A percentile compares a stretch with the other conserved stretches of the same genome.
These are phyloP conservation scores for Leccinum insigne DNA, from an alignment of 1,284 basidiomycete species.

Conservation along the genomic window DNA sequence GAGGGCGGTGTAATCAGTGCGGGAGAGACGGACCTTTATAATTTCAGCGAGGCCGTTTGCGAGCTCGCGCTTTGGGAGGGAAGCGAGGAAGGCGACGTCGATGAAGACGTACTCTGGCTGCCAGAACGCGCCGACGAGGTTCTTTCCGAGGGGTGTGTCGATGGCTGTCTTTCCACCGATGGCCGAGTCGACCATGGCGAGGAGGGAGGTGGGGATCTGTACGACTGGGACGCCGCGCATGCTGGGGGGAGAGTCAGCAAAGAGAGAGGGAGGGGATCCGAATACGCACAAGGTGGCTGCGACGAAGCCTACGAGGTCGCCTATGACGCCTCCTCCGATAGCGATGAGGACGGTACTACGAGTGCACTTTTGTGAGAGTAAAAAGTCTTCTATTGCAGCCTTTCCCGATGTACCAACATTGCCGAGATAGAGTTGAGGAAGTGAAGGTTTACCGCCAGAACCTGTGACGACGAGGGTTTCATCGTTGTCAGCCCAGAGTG, in stretches of 20 bases:
- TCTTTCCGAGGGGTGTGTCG: constrained; percentile 96
- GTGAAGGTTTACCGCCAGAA: too few relatives aligned
- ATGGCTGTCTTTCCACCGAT: constrained; percentile 99
- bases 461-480: too few relatives aligned
- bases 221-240: constrained; percentile 92
- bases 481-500: not conserved
- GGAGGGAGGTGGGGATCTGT: constrained; percentile 95
- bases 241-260: constrained; percentile 36
- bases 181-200: constrained; percentile 98
- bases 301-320: constrained; percentile 95
- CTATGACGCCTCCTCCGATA: constrained; percentile 96
- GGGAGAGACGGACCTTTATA: constrained; percentile 86
- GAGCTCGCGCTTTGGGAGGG: constrained; percentile 91
- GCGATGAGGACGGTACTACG: constrained; percentile 94
- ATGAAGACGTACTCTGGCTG: constrained; percentile 98
- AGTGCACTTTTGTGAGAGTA: constrained; percentile 83
- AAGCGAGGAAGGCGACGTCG: constrained; percentile 94
- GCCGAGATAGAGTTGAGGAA: too few relatives aligned
- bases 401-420: constrained; percentile 16
- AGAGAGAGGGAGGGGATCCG: not conserved
- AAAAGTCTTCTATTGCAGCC: too few relatives aligned
- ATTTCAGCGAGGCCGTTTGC: constrained; percentile 99
- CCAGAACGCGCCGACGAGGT: constrained; percentile 98
- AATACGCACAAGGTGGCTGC: constrained; percentile 92
- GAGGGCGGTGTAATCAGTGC: too few relatives aligned